phyloP scores from a whole-genome alignment of 208 protist genomes.

The Naegleria lovaniensis region DNA sequence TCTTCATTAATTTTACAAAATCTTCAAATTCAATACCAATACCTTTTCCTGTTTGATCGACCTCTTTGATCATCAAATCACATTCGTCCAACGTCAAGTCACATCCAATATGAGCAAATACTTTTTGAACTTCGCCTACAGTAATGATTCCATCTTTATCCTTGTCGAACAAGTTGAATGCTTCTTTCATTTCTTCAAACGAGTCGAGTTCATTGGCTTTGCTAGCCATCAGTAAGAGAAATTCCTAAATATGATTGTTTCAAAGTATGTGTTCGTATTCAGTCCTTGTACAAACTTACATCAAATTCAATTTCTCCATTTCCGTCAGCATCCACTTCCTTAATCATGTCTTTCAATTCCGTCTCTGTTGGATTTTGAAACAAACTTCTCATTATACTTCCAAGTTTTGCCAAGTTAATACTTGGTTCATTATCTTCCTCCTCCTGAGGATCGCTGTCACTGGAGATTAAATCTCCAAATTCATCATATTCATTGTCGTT shows the following conservation, averaged over 20 bases:
- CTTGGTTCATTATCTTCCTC: not conserved
- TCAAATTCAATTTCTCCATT: slow-evolving; percentile 78
- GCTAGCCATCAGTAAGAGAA: slow-evolving; percentile 10
- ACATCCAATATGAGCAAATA: slow-evolving; percentile 86
- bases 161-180: slow-evolving; percentile 84
- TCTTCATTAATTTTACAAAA: slow-evolving; percentile 33
- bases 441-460: not conserved
- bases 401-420: slow-evolving; percentile 32
- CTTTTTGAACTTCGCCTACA: slow-evolving; percentile 78
- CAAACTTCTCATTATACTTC: slow-evolving; percentile 34
- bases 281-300: not conserved
- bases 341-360: slow-evolving; percentile 63
- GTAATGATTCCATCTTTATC: slow-evolving; percentile 79
- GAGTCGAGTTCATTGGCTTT: slow-evolving; percentile 38
- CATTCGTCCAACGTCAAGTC: slow-evolving; percentile 76
- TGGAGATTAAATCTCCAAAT: not conserved
- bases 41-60: slow-evolving; percentile 55
- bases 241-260: too few species aligned
- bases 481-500: not conserved
- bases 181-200: slow-evolving; percentile 72
- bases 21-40: slow-evolving; percentile 37
- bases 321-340: slow-evolving; percentile 76
- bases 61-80: slow-evolving; percentile 73
- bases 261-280: too few species aligned
- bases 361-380: slow-evolving; percentile 37